phyloP scores from a whole-genome alignment of 371 early-diverging fungal genomes.

The Apophysomyces ossiformis region DNA sequence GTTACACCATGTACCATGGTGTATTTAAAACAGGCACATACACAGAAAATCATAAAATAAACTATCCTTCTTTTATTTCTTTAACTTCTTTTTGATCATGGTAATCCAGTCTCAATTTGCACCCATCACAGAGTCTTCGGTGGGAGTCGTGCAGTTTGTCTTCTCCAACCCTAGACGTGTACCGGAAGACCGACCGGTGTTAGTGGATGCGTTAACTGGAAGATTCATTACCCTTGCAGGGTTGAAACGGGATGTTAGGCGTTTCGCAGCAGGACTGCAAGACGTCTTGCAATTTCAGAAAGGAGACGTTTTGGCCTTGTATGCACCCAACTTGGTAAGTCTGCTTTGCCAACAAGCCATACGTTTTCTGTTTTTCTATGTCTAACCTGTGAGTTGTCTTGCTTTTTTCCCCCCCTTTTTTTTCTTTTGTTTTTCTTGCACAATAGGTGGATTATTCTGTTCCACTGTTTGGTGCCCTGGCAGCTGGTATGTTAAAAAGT shows the following conservation, averaged over 20 bases:
- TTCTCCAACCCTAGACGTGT: conserved; percentile 20
- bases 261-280: background rate
- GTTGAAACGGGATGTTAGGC: conserved; percentile 9
- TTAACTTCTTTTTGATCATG: conserved; percentile 14
- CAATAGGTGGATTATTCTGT: conserved; percentile 27
- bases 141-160: conserved; percentile 24
- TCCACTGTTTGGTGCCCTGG: conserved; percentile 39
- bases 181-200: conserved; percentile 13
- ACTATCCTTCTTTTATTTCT: background rate
- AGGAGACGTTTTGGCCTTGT: conserved; percentile 20
- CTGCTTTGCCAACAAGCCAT: no score
- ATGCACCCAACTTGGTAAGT: conserved; percentile 21
- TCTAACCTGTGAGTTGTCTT: no score
- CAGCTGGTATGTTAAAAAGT: conserved; percentile 32
- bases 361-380: no score
- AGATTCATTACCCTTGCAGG: background rate
- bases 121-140: conserved; percentile 18
- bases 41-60: background rate
- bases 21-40: background rate
- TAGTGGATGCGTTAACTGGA: conserved; percentile 4
- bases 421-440: background rate
- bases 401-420: background rate
- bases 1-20: conserved; percentile 1
- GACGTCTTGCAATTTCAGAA: conserved; percentile 5
- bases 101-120: conserved; percentile 18